Base-by-base conservation (phyloP, 768 basidiomycete species). In the Mycena venus region DNA sequence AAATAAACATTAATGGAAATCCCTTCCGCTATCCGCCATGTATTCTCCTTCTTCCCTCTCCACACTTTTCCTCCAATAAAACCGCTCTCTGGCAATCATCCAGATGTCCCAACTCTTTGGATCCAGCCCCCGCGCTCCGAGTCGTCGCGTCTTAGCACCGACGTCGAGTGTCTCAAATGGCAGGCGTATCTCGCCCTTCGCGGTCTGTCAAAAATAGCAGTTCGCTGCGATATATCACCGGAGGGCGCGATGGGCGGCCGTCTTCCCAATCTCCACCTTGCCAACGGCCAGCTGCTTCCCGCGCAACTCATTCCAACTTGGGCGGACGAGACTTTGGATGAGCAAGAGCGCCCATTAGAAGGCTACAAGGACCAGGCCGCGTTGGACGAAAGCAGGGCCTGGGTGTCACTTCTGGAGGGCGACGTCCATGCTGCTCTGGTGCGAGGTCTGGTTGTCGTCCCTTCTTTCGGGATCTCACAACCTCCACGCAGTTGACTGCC, bases 141-240 rank as follows among this genome's bases (percentile, higher is more conserved):
- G 5, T 32, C 44, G 15, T 34, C 78, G 34, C 76, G 84, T n/a
- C 88, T 96, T 73, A 95, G 94, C 82, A 82, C 87, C 65, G 95
- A 96, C 83, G 92, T 96, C 77, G 94, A 96, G 77, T 96, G 95
- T 81, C 89, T 96, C 80, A 96, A 95, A 83, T 96, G 95, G 95
- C 95, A 96, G 82, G 94, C 95, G 0, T 95, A 93, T 77, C 86
- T 94, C 59, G 92, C 92, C 29, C 90, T 93, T 59, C 91, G 93
- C 70, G 91, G 90, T 10, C 79, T 94, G 72, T 79, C 78, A 23
- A 74, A 81, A 77, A 82, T 94, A 67, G 83, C 82, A 25, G 81
- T 95, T 17, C 90, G 94, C 53, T 93, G 90, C 84, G 93, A 96
- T 82, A 85, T 96, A 32, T 80, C 89, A 19, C 86, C 90, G 27